phyloP scores from a whole-genome alignment of 2,329 filamentous ascomycete genomes.

The Falciphora oryzae region DNA sequence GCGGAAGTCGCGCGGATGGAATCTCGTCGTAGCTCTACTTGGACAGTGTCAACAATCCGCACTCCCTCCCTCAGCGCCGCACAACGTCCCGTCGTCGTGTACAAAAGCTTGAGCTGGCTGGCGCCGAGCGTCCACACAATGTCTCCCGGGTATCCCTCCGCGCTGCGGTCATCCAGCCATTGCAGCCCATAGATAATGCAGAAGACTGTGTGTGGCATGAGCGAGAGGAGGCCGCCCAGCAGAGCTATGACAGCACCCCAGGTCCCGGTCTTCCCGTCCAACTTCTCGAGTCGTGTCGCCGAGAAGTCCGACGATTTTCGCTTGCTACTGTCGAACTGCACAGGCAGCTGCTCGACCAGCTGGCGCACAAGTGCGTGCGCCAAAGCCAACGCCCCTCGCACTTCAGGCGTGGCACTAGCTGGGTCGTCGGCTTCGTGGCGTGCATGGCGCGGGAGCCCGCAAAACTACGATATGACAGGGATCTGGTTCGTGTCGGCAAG shows the following conservation, averaged over 20 bases:
- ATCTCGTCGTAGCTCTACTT: neutral
- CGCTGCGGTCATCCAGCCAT: neutral
- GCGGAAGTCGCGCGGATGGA: too few species aligned
- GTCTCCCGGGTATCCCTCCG: neutral
- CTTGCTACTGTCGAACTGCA: slow-evolving; percentile 6
- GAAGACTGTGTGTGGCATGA: neutral
- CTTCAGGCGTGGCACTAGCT: neutral
- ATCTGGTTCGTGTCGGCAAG: slow-evolving; percentile 7
- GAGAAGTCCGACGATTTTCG: neutral
- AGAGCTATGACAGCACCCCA: neutral
- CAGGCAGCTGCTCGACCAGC: slow-evolving; percentile 13
- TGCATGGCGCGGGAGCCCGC: slow-evolving; percentile 11
- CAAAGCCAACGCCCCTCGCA: slow-evolving; percentile 8
- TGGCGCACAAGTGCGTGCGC: slow-evolving; percentile 13
- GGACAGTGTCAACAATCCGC: neutral
- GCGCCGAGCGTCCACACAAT: neutral
- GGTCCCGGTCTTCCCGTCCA: neutral
- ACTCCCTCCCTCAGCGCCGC: neutral
- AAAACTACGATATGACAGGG: slow-evolving; percentile 17
- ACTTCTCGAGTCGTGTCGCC: neutral
- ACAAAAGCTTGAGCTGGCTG: neutral
- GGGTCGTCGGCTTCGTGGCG: neutral
- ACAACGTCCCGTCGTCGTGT: neutral
- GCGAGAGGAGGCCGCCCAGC: neutral
- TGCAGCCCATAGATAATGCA: neutral